phyloP scores from a whole-genome alignment of 495 filamentous ascomycete genomes.

The Penicillium pancosmium region DNA sequence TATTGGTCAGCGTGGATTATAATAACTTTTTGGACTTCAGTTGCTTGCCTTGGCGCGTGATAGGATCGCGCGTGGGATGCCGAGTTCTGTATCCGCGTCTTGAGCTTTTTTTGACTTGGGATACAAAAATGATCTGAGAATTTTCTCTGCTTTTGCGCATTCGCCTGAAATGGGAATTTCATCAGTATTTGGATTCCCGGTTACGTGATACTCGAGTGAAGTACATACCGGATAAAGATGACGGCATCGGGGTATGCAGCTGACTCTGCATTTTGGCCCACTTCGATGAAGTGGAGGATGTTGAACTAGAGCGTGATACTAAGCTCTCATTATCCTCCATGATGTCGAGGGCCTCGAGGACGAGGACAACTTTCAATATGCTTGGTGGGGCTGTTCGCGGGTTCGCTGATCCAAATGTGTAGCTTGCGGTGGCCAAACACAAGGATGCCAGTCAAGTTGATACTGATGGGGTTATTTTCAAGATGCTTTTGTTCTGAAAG shows the following conservation, averaged over 20 bases:
- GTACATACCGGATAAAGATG: slow-evolving; percentile 52
- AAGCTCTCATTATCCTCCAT: background rate
- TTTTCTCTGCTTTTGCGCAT: slow-evolving; percentile 81
- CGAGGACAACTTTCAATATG: background rate
- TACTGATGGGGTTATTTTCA: background rate
- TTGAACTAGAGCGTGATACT: background rate
- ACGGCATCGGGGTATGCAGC: slow-evolving; percentile 58
- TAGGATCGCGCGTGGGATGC: slow-evolving; percentile 78
- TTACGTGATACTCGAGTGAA: no score
- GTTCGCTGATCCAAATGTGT: background rate
- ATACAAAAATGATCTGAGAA: slow-evolving; percentile 85
- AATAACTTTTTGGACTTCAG: background rate
- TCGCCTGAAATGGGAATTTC: slow-evolving; percentile 25
- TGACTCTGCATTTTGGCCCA: slow-evolving; percentile 1
- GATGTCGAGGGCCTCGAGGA: background rate
- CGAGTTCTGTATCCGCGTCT: slow-evolving; percentile 20
- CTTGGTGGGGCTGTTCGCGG: background rate
- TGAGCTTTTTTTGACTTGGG: slow-evolving; percentile 51
- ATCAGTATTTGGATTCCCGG: no score
- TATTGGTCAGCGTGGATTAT: slow-evolving; percentile 15
- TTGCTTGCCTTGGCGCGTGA: background rate
- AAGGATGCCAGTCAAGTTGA: background rate
- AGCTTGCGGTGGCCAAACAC: background rate
- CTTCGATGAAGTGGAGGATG: background rate
- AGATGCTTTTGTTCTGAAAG: background rate